Percentiles rank a stretch among this genome's conserved stretches.
Evolutionary conservation across 2,329 filamentous ascomycete genomes (phyloP).

Genomic region (Septoria petroselini): DNA sequence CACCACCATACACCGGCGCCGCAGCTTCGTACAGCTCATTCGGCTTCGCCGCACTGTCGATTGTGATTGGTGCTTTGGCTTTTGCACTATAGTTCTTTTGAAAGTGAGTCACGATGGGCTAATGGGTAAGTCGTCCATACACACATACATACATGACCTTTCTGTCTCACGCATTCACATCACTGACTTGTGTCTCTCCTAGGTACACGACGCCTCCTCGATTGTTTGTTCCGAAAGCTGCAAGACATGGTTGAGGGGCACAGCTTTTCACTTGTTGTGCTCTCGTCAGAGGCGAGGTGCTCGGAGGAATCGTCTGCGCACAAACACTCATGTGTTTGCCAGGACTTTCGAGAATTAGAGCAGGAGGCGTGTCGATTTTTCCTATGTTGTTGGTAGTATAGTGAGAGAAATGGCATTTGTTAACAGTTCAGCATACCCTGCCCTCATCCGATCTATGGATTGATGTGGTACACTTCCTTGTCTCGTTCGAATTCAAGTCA

Average conservation of each 20-base stretch:
- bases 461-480: too few relatives aligned
- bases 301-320: neutral
- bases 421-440: slow-evolving; percentile 1
- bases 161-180: neutral
- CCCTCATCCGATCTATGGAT: too few relatives aligned
- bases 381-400: slow-evolving; percentile 10
- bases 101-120: slow-evolving; percentile 1
- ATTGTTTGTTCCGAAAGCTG: neutral
- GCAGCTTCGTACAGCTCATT: slow-evolving; percentile 14
- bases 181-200: neutral
- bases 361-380: too few relatives aligned
- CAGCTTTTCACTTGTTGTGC: neutral
- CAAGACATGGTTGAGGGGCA: neutral
- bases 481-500: neutral
- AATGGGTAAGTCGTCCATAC: neutral
- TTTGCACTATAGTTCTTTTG: slow-evolving; percentile 26
- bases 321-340: too few relatives aligned
- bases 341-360: too few relatives aligned
- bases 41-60: slow-evolving; percentile 21
- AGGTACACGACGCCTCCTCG: neutral
- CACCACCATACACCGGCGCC: slow-evolving; percentile 20
- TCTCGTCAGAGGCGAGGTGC: neutral
- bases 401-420: slow-evolving; percentile 10
- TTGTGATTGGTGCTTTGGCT: slow-evolving; percentile 26
- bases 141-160: neutral